Base-by-base conservation (phyloP, 148 eudicot genomes). In the Silene latifolia region DNA sequence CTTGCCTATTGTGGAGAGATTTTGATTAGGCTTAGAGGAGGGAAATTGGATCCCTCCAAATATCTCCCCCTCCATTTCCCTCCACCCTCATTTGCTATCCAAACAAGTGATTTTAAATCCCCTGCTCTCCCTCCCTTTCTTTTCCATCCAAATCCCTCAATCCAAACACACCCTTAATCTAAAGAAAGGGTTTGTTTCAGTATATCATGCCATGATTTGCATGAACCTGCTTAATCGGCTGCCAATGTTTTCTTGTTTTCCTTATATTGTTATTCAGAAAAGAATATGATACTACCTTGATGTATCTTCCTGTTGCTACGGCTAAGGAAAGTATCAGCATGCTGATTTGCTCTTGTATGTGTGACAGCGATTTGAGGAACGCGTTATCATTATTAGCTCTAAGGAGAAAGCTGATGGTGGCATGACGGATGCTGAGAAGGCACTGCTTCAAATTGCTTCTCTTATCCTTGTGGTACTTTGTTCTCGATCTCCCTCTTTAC, bases 351-450 rank as follows among this genome's bases (percentile, higher is more conserved):
- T 7, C 18, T 72, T 2, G 48, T 74, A 79, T 83, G 73, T 86
- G 77, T 59, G 25, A 65, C 89, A 93, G 98, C 84, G 93, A 44
- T 83, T 88, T 66, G 98, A 93, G 82, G 98, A 93, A 67, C 90
- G 98, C 75, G 94, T 93, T 35, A 88, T 93, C 61, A 93, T 93
- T 71, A 89, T 93, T 77, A 91, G 89, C 67, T 91, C 97, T 27
- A 89, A 88, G 75, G 90, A 87, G 80, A 89, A 86, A 66, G 92
- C 84, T 44, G 74, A 77, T 61, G 76, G 80, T 48, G 74, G 72
- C 17, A 76, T 87, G 67, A 83, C 92, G 62, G 92, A 89, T 81
- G 94, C 98, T 23, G 98, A 93, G 83, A 88, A 81, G 80, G 98
- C 97, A 8, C 85, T 93, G 75, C 92, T 80, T 83, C 92, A 86